These are phyloP conservation scores for Nitzschia sp. DNA, from an alignment of 108 stramenopile genomes.

Conservation along the genomic window DNA sequence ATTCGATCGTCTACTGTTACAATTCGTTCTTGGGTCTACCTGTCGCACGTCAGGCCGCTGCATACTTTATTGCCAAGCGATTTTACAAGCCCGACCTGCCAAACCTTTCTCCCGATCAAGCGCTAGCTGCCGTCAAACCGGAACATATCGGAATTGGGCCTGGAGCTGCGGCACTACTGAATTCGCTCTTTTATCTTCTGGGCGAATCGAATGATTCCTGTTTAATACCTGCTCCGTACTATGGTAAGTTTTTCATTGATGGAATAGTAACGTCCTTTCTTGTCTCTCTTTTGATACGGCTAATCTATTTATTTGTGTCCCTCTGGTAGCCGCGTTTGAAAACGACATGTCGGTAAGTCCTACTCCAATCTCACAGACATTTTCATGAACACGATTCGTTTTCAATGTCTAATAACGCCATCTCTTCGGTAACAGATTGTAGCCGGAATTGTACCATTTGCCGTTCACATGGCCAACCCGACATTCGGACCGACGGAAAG, in stretches of 20 bases:
- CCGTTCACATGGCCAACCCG: constrained; percentile 57
- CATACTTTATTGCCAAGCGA: constrained; percentile 77
- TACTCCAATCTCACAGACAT: not conserved
- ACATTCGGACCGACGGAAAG: constrained; percentile 59
- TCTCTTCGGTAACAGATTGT: constrained; percentile 29
- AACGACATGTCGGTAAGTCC: constrained; percentile 58
- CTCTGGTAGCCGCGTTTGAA: constrained; percentile 75
- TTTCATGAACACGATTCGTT: not conserved
- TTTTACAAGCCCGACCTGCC: constrained; percentile 39
- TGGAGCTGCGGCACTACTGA: constrained; percentile 73
- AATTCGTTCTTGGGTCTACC: constrained; percentile 78
- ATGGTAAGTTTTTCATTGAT: constrained; percentile 61
- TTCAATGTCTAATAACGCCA: too few relatives aligned
- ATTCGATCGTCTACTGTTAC: constrained; percentile 73
- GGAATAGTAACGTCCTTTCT: too few relatives aligned
- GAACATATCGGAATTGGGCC: constrained; percentile 71
- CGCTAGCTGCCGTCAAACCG: constrained; percentile 55
- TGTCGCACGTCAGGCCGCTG: constrained; percentile 69
- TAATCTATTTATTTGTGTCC: not conserved
- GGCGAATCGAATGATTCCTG: constrained; percentile 84
- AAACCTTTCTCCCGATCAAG: constrained; percentile 47
- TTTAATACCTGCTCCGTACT: constrained; percentile 92
- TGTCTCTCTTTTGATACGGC: not conserved
- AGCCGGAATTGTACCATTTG: constrained; percentile 68
- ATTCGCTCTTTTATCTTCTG: constrained; percentile 59